Evolutionary conservation across 768 basidiomycete genomes (phyloP), one percentile per base, ranked within the genome.

Genomic region (Lentinula edodes): DNA sequence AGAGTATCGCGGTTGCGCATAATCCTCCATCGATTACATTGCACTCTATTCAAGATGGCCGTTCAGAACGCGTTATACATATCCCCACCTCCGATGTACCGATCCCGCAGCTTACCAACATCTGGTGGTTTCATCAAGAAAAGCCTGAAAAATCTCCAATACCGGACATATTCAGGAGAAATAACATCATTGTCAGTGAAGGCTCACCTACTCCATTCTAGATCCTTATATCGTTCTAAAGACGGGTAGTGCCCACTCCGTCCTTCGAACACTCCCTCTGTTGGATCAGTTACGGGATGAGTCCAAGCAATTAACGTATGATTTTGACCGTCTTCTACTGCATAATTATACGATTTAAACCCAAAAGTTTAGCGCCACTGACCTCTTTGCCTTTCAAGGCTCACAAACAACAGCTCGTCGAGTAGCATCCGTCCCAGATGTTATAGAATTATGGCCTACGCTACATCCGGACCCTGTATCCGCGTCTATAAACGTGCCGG

Each of bases 321-420:
- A 75, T 56, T 56, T 64, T 28, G 38, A 51, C 60, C 61, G 42
- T 12, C 36, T 53, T 43, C 39, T 57, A 53, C 61, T 46, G 64
- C 60, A 71, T 70, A 39, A 68, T 48, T 23, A 51, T 32, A 56
- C 13, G 53, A 46, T 50, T 57, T 60, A 16, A 38, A 59, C 62
- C 71, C 16, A 23, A 32, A 28, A 56, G 39, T 41, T 56, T 42
- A 93, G 91, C 61, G 87, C 88, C 7, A 86, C 86, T 59, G 88
- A 92, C 73, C 73, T 93, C 43, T 93, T 93, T 70, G 87, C 89
- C 43, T 91, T 92, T 69, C 88, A 91, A 73, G 86, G 85, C 42
- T 82, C 84, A 9, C 83, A 86, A 60, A 83, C 81, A 13, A 82
- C 79, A 50, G 64, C 77, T 36, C 70, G 70, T 32, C 72, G 74